Conservation (phyloP, 2,329 filamentous ascomycete species). For the Hysterium pulicare region DNA sequence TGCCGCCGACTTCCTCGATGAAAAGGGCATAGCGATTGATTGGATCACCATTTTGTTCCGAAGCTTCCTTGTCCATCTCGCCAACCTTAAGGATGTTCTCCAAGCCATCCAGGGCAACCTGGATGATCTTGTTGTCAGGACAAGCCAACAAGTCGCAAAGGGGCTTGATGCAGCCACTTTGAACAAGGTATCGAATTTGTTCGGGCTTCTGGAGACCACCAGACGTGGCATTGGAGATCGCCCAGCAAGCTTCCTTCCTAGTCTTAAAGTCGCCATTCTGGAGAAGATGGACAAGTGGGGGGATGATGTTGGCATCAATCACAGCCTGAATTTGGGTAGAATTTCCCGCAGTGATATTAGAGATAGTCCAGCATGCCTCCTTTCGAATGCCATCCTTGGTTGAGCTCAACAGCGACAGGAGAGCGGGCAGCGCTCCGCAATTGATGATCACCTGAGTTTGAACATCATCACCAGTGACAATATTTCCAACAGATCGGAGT, state of each 20-base stretch:
- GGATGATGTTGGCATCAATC: slow-evolving; percentile 94
- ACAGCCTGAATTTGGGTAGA: slow-evolving; percentile 96
- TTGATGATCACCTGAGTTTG: slow-evolving; percentile 99
- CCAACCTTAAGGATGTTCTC: slow-evolving; percentile 99
- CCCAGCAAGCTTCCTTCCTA: slow-evolving; percentile 98
- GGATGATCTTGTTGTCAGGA: slow-evolving; percentile 99
- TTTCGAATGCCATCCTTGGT: slow-evolving; percentile 99
- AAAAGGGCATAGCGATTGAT: slow-evolving; percentile 98
- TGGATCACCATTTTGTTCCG: slow-evolving; percentile 65
- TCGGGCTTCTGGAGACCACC: slow-evolving; percentile 98
- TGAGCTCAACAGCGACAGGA: slow-evolving; percentile 91
- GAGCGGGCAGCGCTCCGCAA: slow-evolving; percentile 85
- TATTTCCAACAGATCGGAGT: slow-evolving; percentile 95
- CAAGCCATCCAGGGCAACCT: slow-evolving; percentile 93
- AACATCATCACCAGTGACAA: slow-evolving; percentile 96
- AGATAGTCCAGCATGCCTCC: slow-evolving; percentile 99
- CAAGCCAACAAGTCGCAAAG: slow-evolving; percentile 92
- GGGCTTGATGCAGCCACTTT: slow-evolving; percentile 93
- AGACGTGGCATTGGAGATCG: slow-evolving; percentile 96
- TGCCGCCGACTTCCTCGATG: slow-evolving; percentile 97
- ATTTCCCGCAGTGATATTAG: slow-evolving; percentile 97
- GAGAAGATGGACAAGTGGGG: slow-evolving; percentile 90
- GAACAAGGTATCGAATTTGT: slow-evolving; percentile 92
- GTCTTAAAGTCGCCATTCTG: slow-evolving; percentile 99
- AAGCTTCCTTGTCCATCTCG: slow-evolving; percentile 93